phyloP scores from a whole-genome alignment of 2,329 filamentous ascomycete genomes.

The Botrytis porri region DNA sequence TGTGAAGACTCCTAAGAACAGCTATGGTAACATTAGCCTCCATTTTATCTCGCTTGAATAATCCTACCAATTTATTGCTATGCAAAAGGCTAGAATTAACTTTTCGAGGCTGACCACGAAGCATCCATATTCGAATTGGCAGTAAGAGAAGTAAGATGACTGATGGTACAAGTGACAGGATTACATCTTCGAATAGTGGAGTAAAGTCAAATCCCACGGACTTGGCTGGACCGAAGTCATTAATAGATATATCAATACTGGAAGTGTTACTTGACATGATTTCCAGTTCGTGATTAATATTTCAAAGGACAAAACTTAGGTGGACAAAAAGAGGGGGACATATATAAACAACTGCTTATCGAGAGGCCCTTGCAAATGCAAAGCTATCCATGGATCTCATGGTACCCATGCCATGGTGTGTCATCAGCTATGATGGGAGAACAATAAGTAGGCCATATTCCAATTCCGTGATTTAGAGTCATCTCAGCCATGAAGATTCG shows the following conservation, averaged over 20 bases:
- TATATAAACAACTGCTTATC: background rate
- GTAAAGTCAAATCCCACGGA: constrained; percentile 33
- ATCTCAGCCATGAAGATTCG: background rate
- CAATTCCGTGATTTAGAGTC: background rate
- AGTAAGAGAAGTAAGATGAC: constrained; percentile 25
- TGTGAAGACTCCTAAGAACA: constrained; percentile 33
- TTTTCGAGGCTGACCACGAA: constrained; percentile 27
- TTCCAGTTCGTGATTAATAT: background rate
- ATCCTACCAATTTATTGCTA: constrained; percentile 29
- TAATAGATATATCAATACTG: background rate
- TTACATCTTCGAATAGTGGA: constrained; percentile 29
- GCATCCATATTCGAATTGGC: constrained; percentile 25
- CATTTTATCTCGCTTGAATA: background rate
- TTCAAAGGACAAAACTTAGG: background rate
- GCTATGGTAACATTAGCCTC: constrained; percentile 23
- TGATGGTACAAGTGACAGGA: constrained; percentile 30
- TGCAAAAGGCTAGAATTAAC: constrained; percentile 27
- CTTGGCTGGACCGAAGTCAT: constrained; percentile 27
- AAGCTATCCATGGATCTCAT: background rate
- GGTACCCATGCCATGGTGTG: background rate
- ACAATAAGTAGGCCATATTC: background rate
- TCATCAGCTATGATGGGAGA: background rate
- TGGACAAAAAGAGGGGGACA: background rate
- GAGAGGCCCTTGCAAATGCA: background rate
- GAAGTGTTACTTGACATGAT: constrained; percentile 16